phyloP scores from a whole-genome alignment of 306 rosid species.

The Purshia tridentata region DNA sequence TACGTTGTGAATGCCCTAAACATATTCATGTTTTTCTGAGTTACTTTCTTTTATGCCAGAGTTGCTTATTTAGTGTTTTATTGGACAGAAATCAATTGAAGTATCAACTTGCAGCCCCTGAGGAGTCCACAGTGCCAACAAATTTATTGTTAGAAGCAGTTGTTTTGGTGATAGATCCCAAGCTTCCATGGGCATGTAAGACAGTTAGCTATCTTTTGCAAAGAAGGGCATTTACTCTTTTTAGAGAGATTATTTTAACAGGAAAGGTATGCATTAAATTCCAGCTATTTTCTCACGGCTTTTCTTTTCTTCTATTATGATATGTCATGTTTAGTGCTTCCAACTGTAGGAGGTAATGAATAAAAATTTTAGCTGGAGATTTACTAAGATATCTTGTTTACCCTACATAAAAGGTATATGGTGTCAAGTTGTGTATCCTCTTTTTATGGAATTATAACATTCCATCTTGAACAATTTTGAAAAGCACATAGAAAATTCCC shows the following conservation, averaged over 20 bases:
- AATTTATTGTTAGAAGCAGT: constrained; percentile 66
- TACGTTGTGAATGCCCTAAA: background rate
- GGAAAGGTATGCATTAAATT: constrained; percentile 58
- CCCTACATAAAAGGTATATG: too few species aligned
- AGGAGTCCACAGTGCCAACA: constrained; percentile 46
- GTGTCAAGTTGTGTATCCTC: too few species aligned
- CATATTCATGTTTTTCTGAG: background rate
- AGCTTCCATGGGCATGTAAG: constrained; percentile 88
- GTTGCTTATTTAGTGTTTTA: constrained; percentile 37
- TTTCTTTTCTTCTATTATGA: too few species aligned
- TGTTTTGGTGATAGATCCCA: constrained; percentile 59
- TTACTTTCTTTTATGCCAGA: constrained; percentile 18
- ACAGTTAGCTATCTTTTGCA: constrained; percentile 65
- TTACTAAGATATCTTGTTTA: too few species aligned
- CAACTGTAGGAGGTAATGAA: too few species aligned
- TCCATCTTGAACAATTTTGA: too few species aligned
- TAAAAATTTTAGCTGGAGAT: too few species aligned
- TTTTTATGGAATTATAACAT: too few species aligned
- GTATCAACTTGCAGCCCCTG: constrained; percentile 58
- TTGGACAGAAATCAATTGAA: constrained; percentile 60
- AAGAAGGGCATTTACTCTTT: constrained; percentile 58
- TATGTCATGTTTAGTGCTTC: too few species aligned
- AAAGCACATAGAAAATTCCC: too few species aligned
- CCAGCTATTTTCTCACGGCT: background rate
- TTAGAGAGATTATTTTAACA: constrained; percentile 68